Evolutionary conservation across 257 asterid species (phyloP).

Genomic region (Sherardia arvensis): DNA sequence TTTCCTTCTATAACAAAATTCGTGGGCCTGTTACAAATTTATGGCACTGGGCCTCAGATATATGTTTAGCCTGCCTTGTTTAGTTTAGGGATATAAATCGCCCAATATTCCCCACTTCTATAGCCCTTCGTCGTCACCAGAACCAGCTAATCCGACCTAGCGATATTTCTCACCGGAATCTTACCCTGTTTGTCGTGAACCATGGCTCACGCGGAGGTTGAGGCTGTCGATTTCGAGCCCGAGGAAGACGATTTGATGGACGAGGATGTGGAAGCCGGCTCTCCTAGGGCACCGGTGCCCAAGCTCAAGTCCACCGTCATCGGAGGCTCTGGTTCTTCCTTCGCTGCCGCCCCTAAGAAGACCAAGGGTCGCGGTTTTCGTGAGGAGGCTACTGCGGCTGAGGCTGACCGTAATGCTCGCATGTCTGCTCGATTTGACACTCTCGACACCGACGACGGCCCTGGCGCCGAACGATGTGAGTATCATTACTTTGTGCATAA

Average conservation of each 20-base stretch:
- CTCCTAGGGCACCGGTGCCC: slow-evolving; percentile 45
- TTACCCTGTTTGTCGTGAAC: background rate
- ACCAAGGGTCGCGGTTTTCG: slow-evolving; percentile 96
- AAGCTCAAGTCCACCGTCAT: slow-evolving; percentile 83
- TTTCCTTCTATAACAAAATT: too few relatives aligned
- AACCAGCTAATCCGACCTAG: background rate
- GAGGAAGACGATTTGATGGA: slow-evolving; percentile 99
- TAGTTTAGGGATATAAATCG: background rate
- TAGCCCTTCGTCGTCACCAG: background rate
- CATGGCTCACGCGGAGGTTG: slow-evolving; percentile 85
- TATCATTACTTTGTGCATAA: background rate
- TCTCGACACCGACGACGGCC: slow-evolving; percentile 76
- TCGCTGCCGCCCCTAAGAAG: slow-evolving; percentile 65
- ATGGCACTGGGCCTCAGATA: background rate
- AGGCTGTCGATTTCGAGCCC: slow-evolving; percentile 88
- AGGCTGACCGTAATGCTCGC: slow-evolving; percentile 82
- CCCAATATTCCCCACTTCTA: background rate
- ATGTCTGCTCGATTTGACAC: slow-evolving; percentile 82
- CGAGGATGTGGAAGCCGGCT: slow-evolving; percentile 58
- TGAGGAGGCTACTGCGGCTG: slow-evolving; percentile 54
- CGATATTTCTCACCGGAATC: background rate
- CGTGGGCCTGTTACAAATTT: background rate
- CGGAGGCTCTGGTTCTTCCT: slow-evolving; percentile 42
- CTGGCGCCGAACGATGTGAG: slow-evolving; percentile 95
- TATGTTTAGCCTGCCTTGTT: background rate